phyloP scores from a whole-genome alignment of 768 basidiomycete species.

The Termitomyces sp. region DNA sequence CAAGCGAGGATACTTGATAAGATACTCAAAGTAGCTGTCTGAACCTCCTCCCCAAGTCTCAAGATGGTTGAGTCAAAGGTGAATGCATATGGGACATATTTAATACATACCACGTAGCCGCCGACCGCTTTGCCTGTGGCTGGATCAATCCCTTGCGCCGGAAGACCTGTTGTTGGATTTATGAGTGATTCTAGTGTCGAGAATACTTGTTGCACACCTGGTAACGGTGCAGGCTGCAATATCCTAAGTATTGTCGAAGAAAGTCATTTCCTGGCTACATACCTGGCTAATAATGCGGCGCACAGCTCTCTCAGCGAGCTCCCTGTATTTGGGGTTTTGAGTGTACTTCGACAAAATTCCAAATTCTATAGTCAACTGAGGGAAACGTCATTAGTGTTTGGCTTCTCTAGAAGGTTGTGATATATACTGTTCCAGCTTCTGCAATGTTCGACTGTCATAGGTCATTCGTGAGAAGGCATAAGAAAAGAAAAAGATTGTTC shows the following conservation, averaged over 20 bases:
- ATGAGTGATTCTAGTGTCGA: constrained; percentile 31
- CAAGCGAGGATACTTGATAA: constrained; percentile 70
- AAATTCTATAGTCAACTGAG: constrained; percentile 57
- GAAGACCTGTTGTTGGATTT: constrained; percentile 32
- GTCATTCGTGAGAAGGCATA: neutral
- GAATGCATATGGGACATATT: constrained; percentile 5
- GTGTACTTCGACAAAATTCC: constrained; percentile 44
- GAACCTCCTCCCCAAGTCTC: constrained; percentile 64
- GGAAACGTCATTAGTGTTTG: neutral
- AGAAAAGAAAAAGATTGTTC: constrained; percentile 3
- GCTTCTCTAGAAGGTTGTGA: neutral
- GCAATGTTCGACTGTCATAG: constrained; percentile 41
- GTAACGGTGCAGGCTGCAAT: constrained; percentile 28
- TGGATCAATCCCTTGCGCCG: constrained; percentile 50
- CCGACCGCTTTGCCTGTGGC: constrained; percentile 37
- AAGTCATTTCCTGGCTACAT: constrained; percentile 2
- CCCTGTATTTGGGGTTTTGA: constrained; percentile 52
- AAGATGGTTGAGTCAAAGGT: neutral
- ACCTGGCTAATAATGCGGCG: constrained; percentile 43
- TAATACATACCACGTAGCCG: constrained; percentile 41
- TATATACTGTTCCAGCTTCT: constrained; percentile 47
- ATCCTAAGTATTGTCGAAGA: neutral
- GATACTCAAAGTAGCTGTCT: constrained; percentile 75
- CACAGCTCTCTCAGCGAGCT: constrained; percentile 46
- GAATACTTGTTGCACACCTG: constrained; percentile 14